These are phyloP conservation scores for Euphrasia arctica DNA, from an alignment of 305 asterid species.

Conservation along the genomic window DNA sequence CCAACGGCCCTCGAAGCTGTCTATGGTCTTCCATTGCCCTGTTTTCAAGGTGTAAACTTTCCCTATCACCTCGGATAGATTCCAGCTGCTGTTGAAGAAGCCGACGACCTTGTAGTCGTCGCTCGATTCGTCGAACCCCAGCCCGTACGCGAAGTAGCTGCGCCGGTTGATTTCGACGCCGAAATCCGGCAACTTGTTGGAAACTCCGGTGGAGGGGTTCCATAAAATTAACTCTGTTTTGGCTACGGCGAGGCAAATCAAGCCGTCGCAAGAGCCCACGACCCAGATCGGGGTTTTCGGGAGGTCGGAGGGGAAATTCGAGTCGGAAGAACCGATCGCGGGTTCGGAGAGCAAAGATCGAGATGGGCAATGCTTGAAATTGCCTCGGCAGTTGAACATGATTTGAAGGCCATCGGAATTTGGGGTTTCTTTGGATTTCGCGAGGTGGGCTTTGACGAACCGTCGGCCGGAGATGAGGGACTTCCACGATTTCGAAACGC, in stretches of 20 bases:
- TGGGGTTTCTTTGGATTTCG: conserved; percentile 11
- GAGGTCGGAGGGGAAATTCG: conserved; percentile 26
- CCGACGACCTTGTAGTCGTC: conserved; percentile 61
- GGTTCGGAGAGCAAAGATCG: conserved; percentile 33
- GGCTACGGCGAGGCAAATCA: conserved; percentile 33
- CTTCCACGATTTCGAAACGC: conserved; percentile 49
- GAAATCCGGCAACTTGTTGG: conserved; percentile 35
- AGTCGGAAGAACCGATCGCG: conserved; percentile 15
- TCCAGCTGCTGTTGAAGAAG: conserved; percentile 18
- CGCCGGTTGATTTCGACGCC: neutral
- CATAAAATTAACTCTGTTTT: conserved; percentile 31
- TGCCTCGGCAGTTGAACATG: conserved; percentile 28
- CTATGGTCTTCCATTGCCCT: conserved; percentile 42
- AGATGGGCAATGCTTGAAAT: conserved; percentile 34
- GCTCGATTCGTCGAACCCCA: conserved; percentile 39
- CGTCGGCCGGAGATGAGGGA: conserved; percentile 34
- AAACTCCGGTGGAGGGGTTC: conserved; percentile 47
- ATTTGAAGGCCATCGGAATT: conserved; percentile 28
- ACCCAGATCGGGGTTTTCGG: conserved; percentile 24
- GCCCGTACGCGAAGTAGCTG: conserved; percentile 29
- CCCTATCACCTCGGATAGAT: conserved; percentile 24
- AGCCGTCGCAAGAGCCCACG: conserved; percentile 56
- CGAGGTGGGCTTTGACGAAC: conserved; percentile 35
- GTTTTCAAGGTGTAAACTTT: conserved; percentile 42
- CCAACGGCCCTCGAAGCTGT: conserved; percentile 30